Evolutionary conservation across 805 yeast species (phyloP).

Genomic region (Yarrowia sp.): DNA sequence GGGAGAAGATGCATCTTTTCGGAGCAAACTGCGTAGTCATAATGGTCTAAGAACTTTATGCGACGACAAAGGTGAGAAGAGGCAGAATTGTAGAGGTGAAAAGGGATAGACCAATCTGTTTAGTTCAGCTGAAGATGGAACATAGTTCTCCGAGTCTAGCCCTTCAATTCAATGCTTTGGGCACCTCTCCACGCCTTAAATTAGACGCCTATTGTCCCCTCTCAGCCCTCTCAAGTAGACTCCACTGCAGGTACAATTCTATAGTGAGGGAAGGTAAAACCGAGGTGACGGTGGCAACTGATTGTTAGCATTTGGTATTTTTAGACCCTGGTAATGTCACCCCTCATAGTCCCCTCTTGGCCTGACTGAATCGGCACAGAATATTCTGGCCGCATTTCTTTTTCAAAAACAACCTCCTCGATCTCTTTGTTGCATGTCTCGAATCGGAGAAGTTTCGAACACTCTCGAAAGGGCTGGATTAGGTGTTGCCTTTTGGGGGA

Average conservation of each 20-base stretch:
- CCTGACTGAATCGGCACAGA: background rate
- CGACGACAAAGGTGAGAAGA: background rate
- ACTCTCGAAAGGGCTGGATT: conserved; percentile 2
- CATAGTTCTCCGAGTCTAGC: too few species aligned
- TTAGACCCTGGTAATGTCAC: background rate
- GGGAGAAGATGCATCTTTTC: conserved; percentile 6
- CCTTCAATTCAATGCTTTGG: too few species aligned
- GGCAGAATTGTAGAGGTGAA: too few species aligned
- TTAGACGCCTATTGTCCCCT: too few species aligned
- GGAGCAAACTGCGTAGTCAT: conserved; percentile 18
- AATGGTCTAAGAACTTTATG: conserved; percentile 12
- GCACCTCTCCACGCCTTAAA: too few species aligned
- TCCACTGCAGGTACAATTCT: conserved; percentile 1
- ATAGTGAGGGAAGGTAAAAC: background rate
- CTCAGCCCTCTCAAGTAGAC: background rate
- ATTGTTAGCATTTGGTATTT: background rate
- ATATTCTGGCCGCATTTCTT: background rate
- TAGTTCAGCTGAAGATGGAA: too few species aligned
- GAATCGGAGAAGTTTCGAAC: background rate
- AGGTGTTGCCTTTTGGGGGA: background rate
- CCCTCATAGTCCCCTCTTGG: too few species aligned
- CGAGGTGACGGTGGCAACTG: background rate
- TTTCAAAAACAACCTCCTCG: background rate
- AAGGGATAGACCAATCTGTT: too few species aligned
- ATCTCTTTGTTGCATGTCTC: background rate